These are phyloP conservation scores for Entrophospora sp. DNA, from an alignment of 192 early-diverging fungal genomes.

Conservation along the genomic window DNA sequence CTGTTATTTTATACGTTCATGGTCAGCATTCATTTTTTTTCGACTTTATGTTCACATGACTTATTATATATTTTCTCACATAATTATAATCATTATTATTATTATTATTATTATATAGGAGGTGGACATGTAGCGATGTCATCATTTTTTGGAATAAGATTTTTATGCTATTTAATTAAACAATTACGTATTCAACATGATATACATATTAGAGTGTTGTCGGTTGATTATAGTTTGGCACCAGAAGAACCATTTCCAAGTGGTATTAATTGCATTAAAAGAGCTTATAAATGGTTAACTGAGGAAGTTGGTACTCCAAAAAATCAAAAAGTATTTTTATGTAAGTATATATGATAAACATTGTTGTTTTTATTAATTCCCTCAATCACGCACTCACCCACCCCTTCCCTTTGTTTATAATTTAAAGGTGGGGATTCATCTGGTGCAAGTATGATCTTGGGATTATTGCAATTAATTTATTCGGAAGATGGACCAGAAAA, in stretches of 20 bases:
- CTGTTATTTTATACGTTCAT: conserved; percentile 10
- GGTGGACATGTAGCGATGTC: neutral
- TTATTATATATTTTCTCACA: no score
- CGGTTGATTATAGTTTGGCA: neutral
- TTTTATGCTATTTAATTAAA: conserved; percentile 13
- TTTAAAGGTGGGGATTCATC: neutral
- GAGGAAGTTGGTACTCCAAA: neutral
- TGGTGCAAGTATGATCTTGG: no score
- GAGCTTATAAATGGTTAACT: neutral
- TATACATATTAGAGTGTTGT: conserved; percentile 3
- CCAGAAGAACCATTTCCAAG: neutral
- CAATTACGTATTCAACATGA: neutral
- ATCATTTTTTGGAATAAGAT: neutral
- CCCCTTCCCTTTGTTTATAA: neutral
- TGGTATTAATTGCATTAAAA: neutral
- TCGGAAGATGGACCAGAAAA: no score
- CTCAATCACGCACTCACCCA: no score
- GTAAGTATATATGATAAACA: neutral
- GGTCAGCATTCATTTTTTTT: neutral
- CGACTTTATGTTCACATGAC: no score
- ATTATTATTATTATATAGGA: neutral
- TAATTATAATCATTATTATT: neutral
- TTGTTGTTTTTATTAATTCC: neutral
- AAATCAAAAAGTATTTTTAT: conserved; percentile 3
- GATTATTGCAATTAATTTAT: no score